Evolutionary conservation across 805 yeast species (phyloP).

Genomic region (Teunomyces barrocoloradensis): DNA sequence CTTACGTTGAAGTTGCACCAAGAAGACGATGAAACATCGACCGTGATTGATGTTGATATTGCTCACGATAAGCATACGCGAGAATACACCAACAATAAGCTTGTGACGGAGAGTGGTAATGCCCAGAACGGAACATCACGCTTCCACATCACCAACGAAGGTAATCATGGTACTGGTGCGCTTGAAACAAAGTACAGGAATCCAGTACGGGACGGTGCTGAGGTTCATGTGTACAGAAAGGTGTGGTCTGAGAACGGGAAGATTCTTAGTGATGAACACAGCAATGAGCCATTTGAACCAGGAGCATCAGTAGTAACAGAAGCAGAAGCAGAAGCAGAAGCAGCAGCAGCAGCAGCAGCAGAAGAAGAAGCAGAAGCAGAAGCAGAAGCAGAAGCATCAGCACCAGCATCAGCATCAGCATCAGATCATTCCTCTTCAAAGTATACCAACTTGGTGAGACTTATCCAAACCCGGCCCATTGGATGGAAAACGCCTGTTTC

Average conservation of each 20-base stretch:
- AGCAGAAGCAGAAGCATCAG: too few species aligned
- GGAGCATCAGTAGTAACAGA: too few species aligned
- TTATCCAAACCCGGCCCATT: conserved; percentile 96
- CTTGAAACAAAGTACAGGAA: conserved; percentile 21
- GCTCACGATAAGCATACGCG: conserved; percentile 17
- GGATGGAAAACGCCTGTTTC: conserved; percentile 63
- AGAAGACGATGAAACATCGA: not conserved
- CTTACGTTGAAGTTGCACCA: not conserved
- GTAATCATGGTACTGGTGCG: conserved; percentile 47
- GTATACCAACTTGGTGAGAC: not conserved
- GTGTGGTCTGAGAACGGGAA: conserved; percentile 36
- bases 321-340: too few species aligned
- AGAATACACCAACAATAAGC: conserved; percentile 15
- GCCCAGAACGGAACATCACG: conserved; percentile 46
- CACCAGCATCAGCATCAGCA: too few species aligned
- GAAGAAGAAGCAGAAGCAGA: too few species aligned
- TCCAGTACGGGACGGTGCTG: not conserved
- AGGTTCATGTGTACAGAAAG: conserved; percentile 22
- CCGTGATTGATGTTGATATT: conserved; percentile 18
- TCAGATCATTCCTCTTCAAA: not conserved
- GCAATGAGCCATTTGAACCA: not conserved
- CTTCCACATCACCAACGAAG: conserved; percentile 41
- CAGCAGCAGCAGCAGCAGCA: too few species aligned
- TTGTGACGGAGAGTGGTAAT: conserved; percentile 21
- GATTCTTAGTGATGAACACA: conserved; percentile 14